These are phyloP conservation scores for Brassica hybrid DNA, from an alignment of 441 rosid genomes.

Conservation along the genomic window DNA sequence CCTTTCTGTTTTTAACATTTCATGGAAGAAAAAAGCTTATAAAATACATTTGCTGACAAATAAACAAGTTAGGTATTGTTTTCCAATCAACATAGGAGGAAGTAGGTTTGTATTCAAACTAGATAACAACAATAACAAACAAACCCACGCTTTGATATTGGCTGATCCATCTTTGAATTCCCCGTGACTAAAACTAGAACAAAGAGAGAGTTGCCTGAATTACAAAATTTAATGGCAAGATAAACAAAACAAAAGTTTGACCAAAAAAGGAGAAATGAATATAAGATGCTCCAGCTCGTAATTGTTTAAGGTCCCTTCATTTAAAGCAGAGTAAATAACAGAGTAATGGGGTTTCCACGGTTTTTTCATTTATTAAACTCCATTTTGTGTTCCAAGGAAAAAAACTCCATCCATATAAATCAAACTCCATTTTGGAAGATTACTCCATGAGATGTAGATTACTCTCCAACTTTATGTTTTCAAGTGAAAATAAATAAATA, in stretches of 20 bases:
- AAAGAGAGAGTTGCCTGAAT: not conserved
- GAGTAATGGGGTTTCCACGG: conserved; percentile 14
- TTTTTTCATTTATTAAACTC: conserved; percentile 19
- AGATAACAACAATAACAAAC: not conserved
- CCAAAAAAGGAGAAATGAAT: not conserved
- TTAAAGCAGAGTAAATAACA: conserved; percentile 11
- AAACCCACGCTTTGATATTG: conserved; percentile 30
- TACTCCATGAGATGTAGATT: too few species aligned
- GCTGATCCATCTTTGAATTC: conserved; percentile 23
- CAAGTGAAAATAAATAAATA: conserved; percentile 14
- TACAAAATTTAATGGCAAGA: not conserved
- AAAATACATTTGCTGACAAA: conserved; percentile 14
- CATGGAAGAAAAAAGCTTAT: not conserved
- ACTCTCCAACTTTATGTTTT: not conserved
- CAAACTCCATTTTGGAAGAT: too few species aligned
- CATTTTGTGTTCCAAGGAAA: too few species aligned
- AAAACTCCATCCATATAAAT: too few species aligned
- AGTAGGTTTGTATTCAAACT: conserved; percentile 1
- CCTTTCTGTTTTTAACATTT: not conserved
- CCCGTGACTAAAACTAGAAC: not conserved
- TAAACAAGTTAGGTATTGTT: not conserved
- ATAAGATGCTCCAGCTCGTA: not conserved
- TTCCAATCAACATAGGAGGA: not conserved
- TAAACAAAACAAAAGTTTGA: not conserved
- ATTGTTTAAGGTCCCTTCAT: not conserved